A percentile compares a stretch with the other conserved stretches of the same genome.
These are phyloP conservation scores for Sequoia sempervirens DNA, from an alignment of 75 land plant genomes.

Conservation along the genomic window DNA sequence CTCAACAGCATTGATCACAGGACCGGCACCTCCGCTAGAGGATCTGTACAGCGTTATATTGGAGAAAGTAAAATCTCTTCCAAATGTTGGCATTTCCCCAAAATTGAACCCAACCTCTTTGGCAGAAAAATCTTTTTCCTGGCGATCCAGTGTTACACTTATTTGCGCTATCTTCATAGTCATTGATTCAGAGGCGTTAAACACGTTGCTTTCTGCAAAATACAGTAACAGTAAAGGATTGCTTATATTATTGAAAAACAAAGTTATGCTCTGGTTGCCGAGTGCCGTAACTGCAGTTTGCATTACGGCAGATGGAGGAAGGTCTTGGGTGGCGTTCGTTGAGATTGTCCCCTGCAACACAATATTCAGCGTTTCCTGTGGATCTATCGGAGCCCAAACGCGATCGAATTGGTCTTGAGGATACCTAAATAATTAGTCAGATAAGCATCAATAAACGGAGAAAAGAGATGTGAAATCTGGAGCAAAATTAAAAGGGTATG, in stretches of 20 bases:
- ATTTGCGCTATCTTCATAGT: neutral
- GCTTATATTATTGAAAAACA: neutral
- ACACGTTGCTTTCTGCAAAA: neutral
- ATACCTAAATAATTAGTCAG: neutral
- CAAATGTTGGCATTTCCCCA: neutral
- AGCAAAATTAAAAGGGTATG: too few relatives aligned
- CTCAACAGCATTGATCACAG: neutral
- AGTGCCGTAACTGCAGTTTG: neutral
- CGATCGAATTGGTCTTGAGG: conserved; percentile 4
- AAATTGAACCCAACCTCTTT: neutral
- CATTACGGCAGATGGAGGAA: neutral
- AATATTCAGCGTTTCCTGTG: neutral
- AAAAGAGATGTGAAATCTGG: too few relatives aligned
- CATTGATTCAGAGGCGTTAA: neutral
- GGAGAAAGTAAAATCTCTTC: too few relatives aligned
- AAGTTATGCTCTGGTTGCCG: neutral
- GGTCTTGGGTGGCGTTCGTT: neutral
- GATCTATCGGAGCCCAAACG: neutral
- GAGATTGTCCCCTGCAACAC: neutral
- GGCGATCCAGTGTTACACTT: neutral
- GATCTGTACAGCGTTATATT: neutral
- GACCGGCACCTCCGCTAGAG: too few relatives aligned
- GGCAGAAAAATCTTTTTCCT: neutral
- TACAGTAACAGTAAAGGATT: neutral
- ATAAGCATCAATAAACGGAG: neutral